Evolutionary conservation across 495 filamentous ascomycete species (phyloP), one percentile per base, ranked within the genome.

Genomic region (Lindgomyces ingoldianus): DNA sequence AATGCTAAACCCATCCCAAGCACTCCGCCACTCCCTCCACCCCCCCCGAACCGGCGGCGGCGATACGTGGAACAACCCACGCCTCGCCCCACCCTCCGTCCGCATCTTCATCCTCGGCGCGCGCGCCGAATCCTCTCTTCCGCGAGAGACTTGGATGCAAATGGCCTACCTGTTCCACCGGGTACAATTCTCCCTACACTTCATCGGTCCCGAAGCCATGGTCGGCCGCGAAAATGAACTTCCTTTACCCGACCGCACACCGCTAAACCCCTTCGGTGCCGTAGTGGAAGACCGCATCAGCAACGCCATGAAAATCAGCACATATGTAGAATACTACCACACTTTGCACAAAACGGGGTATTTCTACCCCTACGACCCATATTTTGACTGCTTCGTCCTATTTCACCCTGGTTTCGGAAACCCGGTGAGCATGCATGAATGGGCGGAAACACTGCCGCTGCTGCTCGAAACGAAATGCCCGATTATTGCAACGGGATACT

Each of bases 321-420:
- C 94, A 0, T 96, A 91, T 69, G 93, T 97, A 24, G 95, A 99
- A 62, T 97, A 99, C 77, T 99, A 93, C 80, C 93, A 99, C 74
- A 97, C 91, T 1, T 83, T 99, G 70, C 93, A 98, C 77, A 85
- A 93, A 69, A 87, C 93, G 0, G 84, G 88, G 29, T 81, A 90
- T 58, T 99, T 98, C 79, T 83, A 89, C 24, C 95, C 95, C 0
- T 97, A 90, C 76, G 94, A 99, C 74, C 94, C 94, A 1, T 99
- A 99, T 74, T 93, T 99, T 68, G 94, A 99, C 78, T 90, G 87
- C 73, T 92, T 99, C 69, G 84, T 99, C 71, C 82, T 96, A 53
- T 99, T 97, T 80, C 94, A 99, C 74, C 94, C 94, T 1, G 94
- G 94, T 6, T 80, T 99, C 21, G 94, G 94, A 21, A 95, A 99